Evolutionary conservation across 805 yeast genomes (phyloP).

Genomic region (Pichia nanzhaoensis): DNA sequence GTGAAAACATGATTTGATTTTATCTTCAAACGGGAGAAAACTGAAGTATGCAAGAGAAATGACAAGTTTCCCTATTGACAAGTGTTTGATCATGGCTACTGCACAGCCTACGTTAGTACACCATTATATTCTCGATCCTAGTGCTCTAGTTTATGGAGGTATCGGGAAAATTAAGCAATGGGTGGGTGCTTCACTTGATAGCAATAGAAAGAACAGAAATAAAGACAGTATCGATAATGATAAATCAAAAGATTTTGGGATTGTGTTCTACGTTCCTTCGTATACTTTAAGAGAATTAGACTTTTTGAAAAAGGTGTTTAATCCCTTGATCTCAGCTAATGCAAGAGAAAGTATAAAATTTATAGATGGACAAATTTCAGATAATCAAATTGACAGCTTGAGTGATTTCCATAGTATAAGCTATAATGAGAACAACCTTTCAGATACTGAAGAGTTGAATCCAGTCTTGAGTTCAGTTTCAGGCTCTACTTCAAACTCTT

Average conservation of each 20-base stretch:
- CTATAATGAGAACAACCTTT: no score
- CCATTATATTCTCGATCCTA: slow-evolving; percentile 54
- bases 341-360: slow-evolving; percentile 60
- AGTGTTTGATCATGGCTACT: no score
- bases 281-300: slow-evolving; percentile 56
- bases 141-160: slow-evolving; percentile 57
- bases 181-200: slow-evolving; percentile 27
- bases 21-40: no score
- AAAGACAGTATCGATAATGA: slow-evolving; percentile 49
- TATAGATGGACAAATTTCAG: slow-evolving; percentile 37
- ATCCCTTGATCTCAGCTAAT: slow-evolving; percentile 50
- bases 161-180: slow-evolving; percentile 61
- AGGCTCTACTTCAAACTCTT: not conserved
- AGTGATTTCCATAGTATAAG: slow-evolving; percentile 6
- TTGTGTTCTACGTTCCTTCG: slow-evolving; percentile 45
- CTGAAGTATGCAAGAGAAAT: no score
- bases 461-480: slow-evolving; percentile 5
- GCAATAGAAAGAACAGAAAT: slow-evolving; percentile 31
- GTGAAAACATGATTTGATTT: no score
- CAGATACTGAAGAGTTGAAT: slow-evolving; percentile 7
- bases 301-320: slow-evolving; percentile 44
- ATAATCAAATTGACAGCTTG: slow-evolving; percentile 8
- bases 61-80: no score
- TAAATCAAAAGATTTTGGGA: slow-evolving; percentile 15
- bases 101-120: not conserved